Evolutionary conservation across 108 stramenopile species (phyloP), one percentile per base, ranked within the genome.

Genomic region (Cyclotella distinguenda): DNA sequence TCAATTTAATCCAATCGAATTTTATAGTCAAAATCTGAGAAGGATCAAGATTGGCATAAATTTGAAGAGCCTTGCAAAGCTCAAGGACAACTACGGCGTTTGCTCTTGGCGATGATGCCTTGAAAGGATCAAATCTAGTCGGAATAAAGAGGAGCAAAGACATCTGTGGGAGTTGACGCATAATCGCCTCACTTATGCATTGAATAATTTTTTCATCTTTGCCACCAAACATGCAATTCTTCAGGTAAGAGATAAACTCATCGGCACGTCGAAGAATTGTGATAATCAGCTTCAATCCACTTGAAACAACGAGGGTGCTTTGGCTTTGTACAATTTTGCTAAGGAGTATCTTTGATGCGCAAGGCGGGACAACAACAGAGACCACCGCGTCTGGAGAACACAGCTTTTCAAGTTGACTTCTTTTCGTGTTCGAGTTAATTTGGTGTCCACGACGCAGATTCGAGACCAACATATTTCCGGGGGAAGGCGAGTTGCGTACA

Each of bases 1-100:
- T 51, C 16, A 91, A 60, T 59, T 85, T 88, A 40, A 82, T 69
- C 89, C 85, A 90, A 60, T 90, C 89, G 58, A 81, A 90, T 30
- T 78, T 69, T 9, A 74, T 51, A 33, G 25, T 58, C 2, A 23
- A 35, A n/a, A 86, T 28, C 19, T 66, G 1, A 30, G 64, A 28
- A 38, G 84, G 83, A 51, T 73, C 56, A 7, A 72, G 45, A 18
- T 51, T 55, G 23, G 63, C 73, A 44, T 82, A 84, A 23, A 50
- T 48, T 25, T 74, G 42, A 15, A 89, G 42, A 12, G 80, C 64
- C 19, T 72, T 71, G 36, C 75, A 72, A 4, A 77, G 13, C 34
- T 53, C 49, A n/a, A 77, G 2, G 4, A 76, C 53, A 38, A 77
- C 51, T 23, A 67, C 22, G 9, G 61, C 45, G 43, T 71, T 74